These are phyloP conservation scores for Vinca major DNA, from an alignment of 305 asterid species.

Conservation along the genomic window DNA sequence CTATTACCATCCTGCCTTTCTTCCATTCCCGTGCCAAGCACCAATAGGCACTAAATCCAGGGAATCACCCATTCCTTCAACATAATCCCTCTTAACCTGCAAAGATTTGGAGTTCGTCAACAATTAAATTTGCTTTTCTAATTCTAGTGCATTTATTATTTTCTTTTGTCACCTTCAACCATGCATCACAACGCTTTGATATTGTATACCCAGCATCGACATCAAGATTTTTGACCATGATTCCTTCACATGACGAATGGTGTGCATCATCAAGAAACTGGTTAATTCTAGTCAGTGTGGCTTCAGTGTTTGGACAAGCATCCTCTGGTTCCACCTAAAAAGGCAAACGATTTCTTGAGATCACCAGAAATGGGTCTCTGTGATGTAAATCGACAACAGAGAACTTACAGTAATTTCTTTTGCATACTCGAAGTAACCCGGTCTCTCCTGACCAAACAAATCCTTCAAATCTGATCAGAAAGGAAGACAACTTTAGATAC, in stretches of 20 bases:
- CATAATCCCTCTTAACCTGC: conserved; percentile 85
- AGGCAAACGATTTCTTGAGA: conserved; percentile 16
- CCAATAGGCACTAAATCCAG: conserved; percentile 92
- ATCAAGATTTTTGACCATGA: conserved; percentile 82
- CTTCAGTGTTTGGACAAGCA: conserved; percentile 53
- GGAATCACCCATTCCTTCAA: conserved; percentile 76
- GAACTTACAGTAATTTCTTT: conserved; percentile 65
- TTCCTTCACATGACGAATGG: conserved; percentile 76
- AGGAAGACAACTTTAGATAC: background rate
- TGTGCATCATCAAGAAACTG: conserved; percentile 59
- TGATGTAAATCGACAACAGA: conserved; percentile 6
- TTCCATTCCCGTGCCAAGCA: conserved; percentile 95
- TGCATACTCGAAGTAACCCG: conserved; percentile 72
- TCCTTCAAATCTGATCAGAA: conserved; percentile 47
- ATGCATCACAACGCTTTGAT: conserved; percentile 85
- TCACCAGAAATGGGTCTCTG: conserved; percentile 6
- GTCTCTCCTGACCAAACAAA: conserved; percentile 57
- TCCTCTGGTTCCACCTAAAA: conserved; percentile 61
- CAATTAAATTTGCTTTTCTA: background rate
- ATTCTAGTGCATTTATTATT: conserved; percentile 4
- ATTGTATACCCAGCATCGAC: conserved; percentile 69
- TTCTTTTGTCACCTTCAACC: conserved; percentile 59
- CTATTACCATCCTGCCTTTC: conserved; percentile 88
- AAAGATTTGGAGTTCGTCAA: conserved; percentile 9
- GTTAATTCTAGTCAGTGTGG: conserved; percentile 48